Percentiles rank a stretch among this genome's conserved stretches.
phyloP scores from a whole-genome alignment of 495 filamentous ascomycete genomes.

The Penicillium nucicola region DNA sequence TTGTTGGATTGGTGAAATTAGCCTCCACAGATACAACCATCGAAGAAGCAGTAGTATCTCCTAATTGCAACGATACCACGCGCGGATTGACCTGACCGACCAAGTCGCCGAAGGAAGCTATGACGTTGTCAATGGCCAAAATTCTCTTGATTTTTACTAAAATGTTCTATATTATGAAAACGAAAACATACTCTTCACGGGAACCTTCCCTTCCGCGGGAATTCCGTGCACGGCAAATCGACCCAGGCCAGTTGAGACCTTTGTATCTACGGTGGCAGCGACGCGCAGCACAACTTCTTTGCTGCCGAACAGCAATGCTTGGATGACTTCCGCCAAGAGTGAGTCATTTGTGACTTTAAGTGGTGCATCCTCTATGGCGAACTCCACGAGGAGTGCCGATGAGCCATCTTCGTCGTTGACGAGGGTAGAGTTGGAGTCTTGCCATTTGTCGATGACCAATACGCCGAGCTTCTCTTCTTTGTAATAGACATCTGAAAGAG shows the following conservation, averaged over 20 bases:
- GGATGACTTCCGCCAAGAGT: conserved; percentile 71
- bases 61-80: conserved; percentile 62
- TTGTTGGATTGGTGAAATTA: conserved; percentile 86
- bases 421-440: conserved; percentile 74
- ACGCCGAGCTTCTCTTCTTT: conserved; percentile 68
- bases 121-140: conserved; percentile 15
- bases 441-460: conserved; percentile 77
- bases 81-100: conserved; percentile 55
- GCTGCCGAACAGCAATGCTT: conserved; percentile 69
- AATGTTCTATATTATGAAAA: conserved; percentile 15
- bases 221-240: conserved; percentile 73
- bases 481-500: conserved; percentile 77
- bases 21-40: conserved; percentile 64
- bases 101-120: conserved; percentile 44
- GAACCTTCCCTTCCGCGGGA: conserved; percentile 79
- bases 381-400: conserved; percentile 64
- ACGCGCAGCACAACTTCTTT: conserved; percentile 63
- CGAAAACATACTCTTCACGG: conserved; percentile 75
- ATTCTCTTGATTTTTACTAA: conserved; percentile 16
- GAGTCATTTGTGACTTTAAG: conserved; percentile 74
- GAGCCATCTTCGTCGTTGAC: conserved; percentile 53
- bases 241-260: conserved; percentile 75
- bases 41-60: conserved; percentile 64
- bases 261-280: conserved; percentile 78
- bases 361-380: conserved; percentile 71